Evolutionary conservation across 768 basidiomycete genomes (phyloP).

Genomic region (Pleurotus giganteus): DNA sequence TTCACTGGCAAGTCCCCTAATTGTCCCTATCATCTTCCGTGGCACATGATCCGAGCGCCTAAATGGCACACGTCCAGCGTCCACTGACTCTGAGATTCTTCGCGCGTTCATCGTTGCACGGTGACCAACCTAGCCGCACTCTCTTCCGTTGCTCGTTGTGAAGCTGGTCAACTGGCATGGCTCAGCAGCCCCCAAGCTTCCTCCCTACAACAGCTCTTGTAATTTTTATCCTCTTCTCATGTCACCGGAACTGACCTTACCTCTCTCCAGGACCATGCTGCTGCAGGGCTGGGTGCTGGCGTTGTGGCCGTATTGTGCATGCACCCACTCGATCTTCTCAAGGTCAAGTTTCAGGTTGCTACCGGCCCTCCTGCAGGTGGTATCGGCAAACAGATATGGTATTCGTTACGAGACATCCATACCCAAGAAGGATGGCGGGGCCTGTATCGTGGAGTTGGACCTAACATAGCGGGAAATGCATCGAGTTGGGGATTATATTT

Average conservation of each 20-base stretch:
- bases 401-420: conserved; percentile 70
- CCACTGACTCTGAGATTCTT: too few relatives aligned
- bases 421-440: conserved; percentile 76
- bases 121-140: not conserved
- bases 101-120: not conserved
- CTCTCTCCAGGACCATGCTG: conserved; percentile 81
- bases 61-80: not conserved
- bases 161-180: conserved; percentile 27
- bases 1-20: too few relatives aligned
- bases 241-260: not conserved
- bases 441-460: conserved; percentile 84
- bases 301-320: conserved; percentile 90
- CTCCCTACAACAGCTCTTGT: conserved; percentile 51
- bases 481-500: conserved; percentile 98
- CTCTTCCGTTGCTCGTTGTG: not conserved
- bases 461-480: conserved; percentile 94
- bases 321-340: conserved; percentile 96
- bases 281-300: conserved; percentile 91
- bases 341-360: conserved; percentile 89
- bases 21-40: too few relatives aligned
- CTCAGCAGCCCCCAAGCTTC: conserved; percentile 46
- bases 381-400: conserved; percentile 74
- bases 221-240: conserved; percentile 7
- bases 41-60: not conserved
- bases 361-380: conserved; percentile 61